Evolutionary conservation across 257 asterid species (phyloP).

Genomic region (Ligustrum vulgare): DNA sequence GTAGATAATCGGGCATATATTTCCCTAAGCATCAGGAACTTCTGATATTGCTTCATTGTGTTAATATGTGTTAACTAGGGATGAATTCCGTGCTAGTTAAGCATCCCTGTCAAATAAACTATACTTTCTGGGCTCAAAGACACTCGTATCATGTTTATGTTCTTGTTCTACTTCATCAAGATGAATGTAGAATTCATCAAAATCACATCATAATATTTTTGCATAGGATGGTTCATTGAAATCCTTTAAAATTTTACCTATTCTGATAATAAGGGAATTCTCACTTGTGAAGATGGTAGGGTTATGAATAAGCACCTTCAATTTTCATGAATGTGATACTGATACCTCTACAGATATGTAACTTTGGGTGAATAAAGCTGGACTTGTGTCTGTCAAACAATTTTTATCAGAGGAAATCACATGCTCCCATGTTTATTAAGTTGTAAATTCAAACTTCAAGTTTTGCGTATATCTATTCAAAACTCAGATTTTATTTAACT

Average conservation of each 20-base stretch:
- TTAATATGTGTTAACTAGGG: too few relatives aligned
- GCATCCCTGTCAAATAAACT: not conserved
- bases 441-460: too few relatives aligned
- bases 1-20: too few relatives aligned
- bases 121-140: too few relatives aligned
- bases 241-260: conserved; percentile 54
- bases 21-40: conserved; percentile 27
- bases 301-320: not conserved
- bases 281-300: conserved; percentile 59
- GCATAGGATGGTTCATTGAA: conserved; percentile 51
- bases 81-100: too few relatives aligned
- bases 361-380: not conserved
- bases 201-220: not conserved
- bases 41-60: too few relatives aligned
- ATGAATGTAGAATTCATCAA: not conserved
- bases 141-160: not conserved
- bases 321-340: not conserved
- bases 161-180: not conserved
- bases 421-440: too few relatives aligned
- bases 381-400: not conserved
- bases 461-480: too few relatives aligned
- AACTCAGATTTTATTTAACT: too few relatives aligned
- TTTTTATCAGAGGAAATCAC: too few relatives aligned
- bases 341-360: not conserved
- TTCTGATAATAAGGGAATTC: conserved; percentile 52